Percentiles rank a stretch among this genome's conserved stretches.
phyloP scores from a whole-genome alignment of 352 stramenopile species.

The Globisporangium carolinianum region DNA sequence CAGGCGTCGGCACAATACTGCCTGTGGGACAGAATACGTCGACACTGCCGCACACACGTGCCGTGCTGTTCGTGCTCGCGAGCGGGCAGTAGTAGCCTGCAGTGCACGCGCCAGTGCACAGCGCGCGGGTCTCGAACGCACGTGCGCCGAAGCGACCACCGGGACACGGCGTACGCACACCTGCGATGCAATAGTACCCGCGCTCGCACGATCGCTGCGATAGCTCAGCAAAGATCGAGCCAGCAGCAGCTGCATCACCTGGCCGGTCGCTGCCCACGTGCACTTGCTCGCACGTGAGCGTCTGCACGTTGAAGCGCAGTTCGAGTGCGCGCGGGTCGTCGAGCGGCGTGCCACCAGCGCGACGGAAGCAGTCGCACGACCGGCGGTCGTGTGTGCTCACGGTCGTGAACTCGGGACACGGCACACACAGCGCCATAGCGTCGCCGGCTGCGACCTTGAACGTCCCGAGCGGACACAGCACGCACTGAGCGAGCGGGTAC shows the following conservation, averaged over 20 bases:
- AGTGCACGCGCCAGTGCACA: conserved; percentile 38
- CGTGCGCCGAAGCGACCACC: conserved; percentile 33
- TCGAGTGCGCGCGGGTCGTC: conserved; percentile 15
- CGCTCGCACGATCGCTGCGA: conserved; percentile 49
- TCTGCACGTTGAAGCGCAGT: conserved; percentile 32
- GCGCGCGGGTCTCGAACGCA: conserved; percentile 20
- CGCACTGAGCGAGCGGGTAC: conserved; percentile 50
- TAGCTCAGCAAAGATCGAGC: conserved; percentile 33
- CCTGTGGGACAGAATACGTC: conserved; percentile 58
- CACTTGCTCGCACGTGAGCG: conserved; percentile 21
- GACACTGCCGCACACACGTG: conserved; percentile 21
- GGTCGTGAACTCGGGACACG: conserved; percentile 39
- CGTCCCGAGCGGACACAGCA: conserved; percentile 51
- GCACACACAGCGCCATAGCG: conserved; percentile 29
- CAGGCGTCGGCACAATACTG: conserved; percentile 41
- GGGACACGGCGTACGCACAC: conserved; percentile 46
- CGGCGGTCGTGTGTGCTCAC: conserved; percentile 39
- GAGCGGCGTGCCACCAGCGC: conserved; percentile 31
- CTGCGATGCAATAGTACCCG: conserved; percentile 50
- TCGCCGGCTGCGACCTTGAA: conserved; percentile 62
- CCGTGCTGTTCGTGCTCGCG: conserved; percentile 38
- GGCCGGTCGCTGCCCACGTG: conserved; percentile 3
- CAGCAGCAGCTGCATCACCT: conserved; percentile 10
- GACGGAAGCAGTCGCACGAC: conserved; percentile 58
- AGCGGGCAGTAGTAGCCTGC: conserved; percentile 58